These are phyloP conservation scores for Hypoxylon sp. DNA, from an alignment of 2,329 filamentous ascomycete species.

Conservation along the genomic window DNA sequence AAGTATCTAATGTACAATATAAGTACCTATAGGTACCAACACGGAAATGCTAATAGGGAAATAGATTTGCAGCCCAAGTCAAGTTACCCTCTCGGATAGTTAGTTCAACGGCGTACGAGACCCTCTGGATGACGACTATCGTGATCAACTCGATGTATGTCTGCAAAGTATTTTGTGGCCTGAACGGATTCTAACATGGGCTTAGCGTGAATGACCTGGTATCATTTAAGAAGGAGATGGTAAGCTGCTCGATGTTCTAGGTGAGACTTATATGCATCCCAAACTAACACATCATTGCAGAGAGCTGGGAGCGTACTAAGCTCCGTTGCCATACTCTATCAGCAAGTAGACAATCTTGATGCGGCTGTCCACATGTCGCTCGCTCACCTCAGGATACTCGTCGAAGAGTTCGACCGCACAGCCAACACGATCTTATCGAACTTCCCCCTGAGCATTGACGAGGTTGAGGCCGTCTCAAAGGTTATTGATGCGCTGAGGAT, in stretches of 20 bases:
- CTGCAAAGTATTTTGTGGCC: not conserved
- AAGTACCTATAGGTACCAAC: too few species aligned
- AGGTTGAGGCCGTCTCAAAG: conserved; percentile 41
- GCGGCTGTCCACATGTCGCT: conserved; percentile 48
- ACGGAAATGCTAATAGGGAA: not conserved
- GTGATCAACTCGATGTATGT: conserved; percentile 50
- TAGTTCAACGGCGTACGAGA: conserved; percentile 44
- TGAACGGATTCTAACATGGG: conserved; percentile 18
- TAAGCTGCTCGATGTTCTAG: conserved; percentile 20
- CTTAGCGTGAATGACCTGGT: conserved; percentile 48
- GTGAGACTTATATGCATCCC: not conserved
- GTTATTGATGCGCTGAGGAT: conserved; percentile 44
- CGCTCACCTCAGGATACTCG: conserved; percentile 41
- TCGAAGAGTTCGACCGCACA: conserved; percentile 45
- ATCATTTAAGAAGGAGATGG: conserved; percentile 50
- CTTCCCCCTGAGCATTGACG: conserved; percentile 11
- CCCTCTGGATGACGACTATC: conserved; percentile 45
- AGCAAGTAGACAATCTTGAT: conserved; percentile 45
- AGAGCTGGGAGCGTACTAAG: conserved; percentile 48
- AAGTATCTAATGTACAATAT: conserved; percentile 16
- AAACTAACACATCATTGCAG: conserved; percentile 23
- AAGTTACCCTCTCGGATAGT: conserved; percentile 43
- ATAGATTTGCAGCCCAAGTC: conserved; percentile 43
- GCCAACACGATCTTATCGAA: conserved; percentile 40
- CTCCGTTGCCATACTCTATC: conserved; percentile 50